Conservation (phyloP, 495 filamentous ascomycete genomes). For the Aspergillus saccharolyticus region DNA sequence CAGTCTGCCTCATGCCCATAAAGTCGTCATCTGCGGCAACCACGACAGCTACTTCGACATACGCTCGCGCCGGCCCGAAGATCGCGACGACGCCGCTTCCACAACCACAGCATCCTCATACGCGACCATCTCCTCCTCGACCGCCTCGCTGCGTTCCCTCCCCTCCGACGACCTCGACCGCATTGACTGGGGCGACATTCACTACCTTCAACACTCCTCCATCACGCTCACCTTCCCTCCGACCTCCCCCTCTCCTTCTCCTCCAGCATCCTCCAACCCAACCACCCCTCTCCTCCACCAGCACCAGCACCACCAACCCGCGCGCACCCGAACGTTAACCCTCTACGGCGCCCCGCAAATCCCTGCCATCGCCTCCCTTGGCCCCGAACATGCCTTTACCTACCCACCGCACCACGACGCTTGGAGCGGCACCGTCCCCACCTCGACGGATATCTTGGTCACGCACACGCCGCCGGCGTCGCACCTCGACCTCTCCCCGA, state of each 20-base stretch:
- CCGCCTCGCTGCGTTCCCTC: slow-evolving; percentile 39
- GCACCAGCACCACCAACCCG: slow-evolving; percentile 10
- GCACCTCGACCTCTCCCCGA: slow-evolving; percentile 65
- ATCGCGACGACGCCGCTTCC: slow-evolving; percentile 25
- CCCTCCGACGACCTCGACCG: slow-evolving; percentile 27
- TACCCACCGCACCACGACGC: slow-evolving; percentile 56
- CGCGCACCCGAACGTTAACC: slow-evolving; percentile 38
- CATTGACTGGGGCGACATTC: slow-evolving; percentile 54
- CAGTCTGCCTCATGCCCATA: slow-evolving; percentile 65
- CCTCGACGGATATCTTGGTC: slow-evolving; percentile 73
- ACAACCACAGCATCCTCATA: slow-evolving; percentile 12
- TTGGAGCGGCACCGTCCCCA: slow-evolving; percentile 64
- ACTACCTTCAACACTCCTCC: slow-evolving; percentile 61
- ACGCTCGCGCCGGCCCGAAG: slow-evolving; percentile 39
- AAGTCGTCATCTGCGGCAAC: slow-evolving; percentile 84
- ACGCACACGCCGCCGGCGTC: slow-evolving; percentile 70
- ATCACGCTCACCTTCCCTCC: slow-evolving; percentile 44
- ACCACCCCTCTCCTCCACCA: slow-evolving; percentile 9
- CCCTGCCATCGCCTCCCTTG: slow-evolving; percentile 49
- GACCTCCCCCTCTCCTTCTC: neutral
- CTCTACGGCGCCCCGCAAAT: slow-evolving; percentile 64
- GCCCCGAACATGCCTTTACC: slow-evolving; percentile 62
- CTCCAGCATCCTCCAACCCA: slow-evolving; percentile 12
- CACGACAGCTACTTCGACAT: slow-evolving; percentile 80
- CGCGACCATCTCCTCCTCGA: slow-evolving; percentile 34